Evolutionary conservation across 768 basidiomycete genomes (phyloP).

Genomic region (Tricholoma bakamatsutake): DNA sequence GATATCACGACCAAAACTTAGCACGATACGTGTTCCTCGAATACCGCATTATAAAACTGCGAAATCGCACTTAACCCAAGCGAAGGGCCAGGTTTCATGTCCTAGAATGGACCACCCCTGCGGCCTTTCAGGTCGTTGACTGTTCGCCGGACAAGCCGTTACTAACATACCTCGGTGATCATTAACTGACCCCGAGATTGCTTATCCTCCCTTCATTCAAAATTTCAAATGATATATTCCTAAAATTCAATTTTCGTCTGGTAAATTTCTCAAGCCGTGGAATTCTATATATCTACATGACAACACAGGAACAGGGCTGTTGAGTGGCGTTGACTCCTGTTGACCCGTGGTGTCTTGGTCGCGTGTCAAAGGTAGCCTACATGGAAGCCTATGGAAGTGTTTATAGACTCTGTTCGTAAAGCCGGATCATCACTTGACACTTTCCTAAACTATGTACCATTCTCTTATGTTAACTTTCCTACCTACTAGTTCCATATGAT

Average conservation of each 20-base stretch:
- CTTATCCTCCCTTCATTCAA: no score
- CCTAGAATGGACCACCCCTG: neutral
- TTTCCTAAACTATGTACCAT: neutral
- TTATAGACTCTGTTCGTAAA: neutral
- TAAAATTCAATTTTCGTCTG: neutral
- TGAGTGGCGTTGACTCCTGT: neutral
- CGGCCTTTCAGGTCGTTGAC: no score
- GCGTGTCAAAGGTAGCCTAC: neutral
- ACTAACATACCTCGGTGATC: no score
- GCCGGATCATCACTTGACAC: neutral
- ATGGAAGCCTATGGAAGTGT: neutral
- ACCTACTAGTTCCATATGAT: neutral
- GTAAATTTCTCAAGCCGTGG: neutral
- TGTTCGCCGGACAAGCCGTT: no score
- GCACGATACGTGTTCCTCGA: no score
- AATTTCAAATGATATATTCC: neutral
- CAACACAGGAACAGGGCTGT: neutral
- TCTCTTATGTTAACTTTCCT: neutral
- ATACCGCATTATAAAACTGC: no score
- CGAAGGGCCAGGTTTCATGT: neutral
- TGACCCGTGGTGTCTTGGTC: neutral
- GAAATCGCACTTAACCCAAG: no score
- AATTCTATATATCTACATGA: neutral
- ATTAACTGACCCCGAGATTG: no score
- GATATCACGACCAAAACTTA: no score